A percentile compares a stretch with the other conserved stretches of the same genome.
Conservation (phyloP, 768 basidiomycete genomes). For the Scleroderma citrinum region DNA sequence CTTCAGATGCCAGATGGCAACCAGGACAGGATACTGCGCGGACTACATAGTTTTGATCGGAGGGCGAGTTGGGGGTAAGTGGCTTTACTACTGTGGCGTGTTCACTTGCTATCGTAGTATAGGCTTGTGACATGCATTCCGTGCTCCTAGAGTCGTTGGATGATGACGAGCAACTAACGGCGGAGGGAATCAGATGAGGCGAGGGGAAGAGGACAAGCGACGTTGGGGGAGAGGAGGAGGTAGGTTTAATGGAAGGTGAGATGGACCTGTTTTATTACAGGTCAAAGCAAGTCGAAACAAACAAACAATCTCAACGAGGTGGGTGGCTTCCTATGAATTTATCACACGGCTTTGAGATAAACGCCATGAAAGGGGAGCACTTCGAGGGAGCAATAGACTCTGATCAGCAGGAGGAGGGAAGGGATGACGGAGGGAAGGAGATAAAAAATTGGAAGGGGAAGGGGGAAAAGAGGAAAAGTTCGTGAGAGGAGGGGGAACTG, state of each 20-base stretch:
- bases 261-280: background rate
- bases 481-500: background rate
- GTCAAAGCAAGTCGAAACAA: background rate
- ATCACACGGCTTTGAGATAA: background rate
- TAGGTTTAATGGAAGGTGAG: background rate
- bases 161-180: no score
- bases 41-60: no score
- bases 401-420: background rate
- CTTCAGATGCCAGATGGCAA: background rate
- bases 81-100: no score
- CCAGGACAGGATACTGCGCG: no score
- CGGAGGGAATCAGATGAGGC: background rate
- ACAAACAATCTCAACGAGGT: no score
- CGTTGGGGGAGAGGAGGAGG: background rate
- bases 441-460: background rate
- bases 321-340: no score
- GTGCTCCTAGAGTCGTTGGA: no score
- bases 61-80: no score
- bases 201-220: background rate
- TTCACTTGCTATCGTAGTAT: no score
- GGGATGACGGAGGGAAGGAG: background rate
- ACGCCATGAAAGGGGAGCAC: background rate
- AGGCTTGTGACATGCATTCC: no score
- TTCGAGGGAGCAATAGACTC: background rate
- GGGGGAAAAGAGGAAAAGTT: no score